Base-by-base conservation (phyloP, 2,329 filamentous ascomycete genomes). In the Alternaria sp. region DNA sequence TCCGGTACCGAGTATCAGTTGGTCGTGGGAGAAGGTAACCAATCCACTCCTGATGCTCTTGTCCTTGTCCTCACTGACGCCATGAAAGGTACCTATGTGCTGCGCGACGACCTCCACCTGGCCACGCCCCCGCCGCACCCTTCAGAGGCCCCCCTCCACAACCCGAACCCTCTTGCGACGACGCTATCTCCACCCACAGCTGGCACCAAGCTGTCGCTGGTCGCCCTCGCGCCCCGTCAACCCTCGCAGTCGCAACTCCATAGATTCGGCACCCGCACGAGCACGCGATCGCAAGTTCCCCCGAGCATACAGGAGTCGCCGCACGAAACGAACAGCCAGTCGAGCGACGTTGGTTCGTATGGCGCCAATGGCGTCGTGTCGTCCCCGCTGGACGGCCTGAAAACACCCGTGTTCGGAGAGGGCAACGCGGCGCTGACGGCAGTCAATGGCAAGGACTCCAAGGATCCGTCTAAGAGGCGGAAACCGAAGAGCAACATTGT, bases 401-500 rank as follows among this genome's bases (percentile, higher is more conserved):
- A 68, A n/a, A 71, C 72, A 29, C 90, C 91, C 1, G 86, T 89
- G 0, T 97, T 97, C 77, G 94, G 94, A 7, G 91, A 95, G 70
- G 90, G 91, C 52, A 98, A 97, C 74, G 85, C 89, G 6, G 84
- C 91, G 26, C 82, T 98, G 29, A 81, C 84, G 10, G 75, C 69
- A 9, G 42, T 86, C 3, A 84, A 85, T 51, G 82, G 84, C 29
- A 92, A 92, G 71, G 91, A 93, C 71, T 84, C 86, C 39, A 88
- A 86, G 64, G 82, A 84, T 62, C 80, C 81, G 9, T 74, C 82
- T 24, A 97, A 97, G 82, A 86, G 88, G 75, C 87, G 89, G 72
- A 99, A 99, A 77, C 95, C 95, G 2, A 99, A 98, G 84, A 98
- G 94, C 79, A 98, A 96, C 77, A 95, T 99, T 77, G 89, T 94